Evolutionary conservation across 2,329 filamentous ascomycete genomes (phyloP), one percentile per base, ranked within the genome.

Genomic region (Aspergillus costaricaensis): DNA sequence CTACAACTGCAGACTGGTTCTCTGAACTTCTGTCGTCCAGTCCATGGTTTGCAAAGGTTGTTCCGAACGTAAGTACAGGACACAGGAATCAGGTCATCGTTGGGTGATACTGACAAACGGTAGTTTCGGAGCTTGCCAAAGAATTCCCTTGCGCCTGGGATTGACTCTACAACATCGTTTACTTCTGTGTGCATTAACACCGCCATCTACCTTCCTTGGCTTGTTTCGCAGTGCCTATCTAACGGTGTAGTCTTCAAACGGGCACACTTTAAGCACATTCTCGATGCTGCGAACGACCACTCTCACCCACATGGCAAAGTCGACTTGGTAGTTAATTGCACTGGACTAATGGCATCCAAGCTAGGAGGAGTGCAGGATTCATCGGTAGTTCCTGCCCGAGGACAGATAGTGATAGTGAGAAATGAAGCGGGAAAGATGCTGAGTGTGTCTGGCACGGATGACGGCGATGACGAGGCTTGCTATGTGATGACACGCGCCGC

Each of bases 141-240:
- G 39, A 57, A 68, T 2, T 81, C 87, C 64, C 78, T 95, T 1
- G 85, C 86, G 0, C 67, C 77, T 0, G 90, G 85, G n/a, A 84
- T 88, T 57, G 87, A 91, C 60, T 88, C 87, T 4, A 91, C 87
- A 25, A 89, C 85, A 50, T 81, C 83, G 59, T 96, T 94, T 76
- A 91, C 86, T 5, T 92, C 90, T 0, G 87, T 96, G 47, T 96
- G 92, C 78, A 92, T 96, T 73, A 96, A 97, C 77, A 90, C 90
- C 0, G 86, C 90, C 54, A 79, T 96, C 59, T 96, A 96, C 77
- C 86, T 96, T 4, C 86, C 90, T 3, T 96, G 90, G 86, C 86
- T 96, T 0, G 79, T 90, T 0, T 88, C 89, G 0, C 88, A 94
- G 77, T 95, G 91, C 73, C 82, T 90, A 27, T 6, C 25, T 85